A percentile compares a stretch with the other conserved stretches of the same genome.
Conservation (phyloP, 1,284 basidiomycete genomes). For the Coniferiporia weirii region DNA sequence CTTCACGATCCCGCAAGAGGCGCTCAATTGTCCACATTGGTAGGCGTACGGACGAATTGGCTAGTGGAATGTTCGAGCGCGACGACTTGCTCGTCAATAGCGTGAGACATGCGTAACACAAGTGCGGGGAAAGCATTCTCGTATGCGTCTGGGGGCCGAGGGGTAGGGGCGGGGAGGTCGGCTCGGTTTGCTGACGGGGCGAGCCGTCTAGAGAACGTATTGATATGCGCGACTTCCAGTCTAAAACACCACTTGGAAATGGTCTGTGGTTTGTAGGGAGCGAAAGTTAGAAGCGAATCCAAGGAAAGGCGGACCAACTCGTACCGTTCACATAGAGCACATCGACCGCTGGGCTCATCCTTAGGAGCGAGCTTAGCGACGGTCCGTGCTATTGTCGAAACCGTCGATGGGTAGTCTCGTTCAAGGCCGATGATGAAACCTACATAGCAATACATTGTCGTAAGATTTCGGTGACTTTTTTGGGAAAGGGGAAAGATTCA, state of each 20-base stretch:
- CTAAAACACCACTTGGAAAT: constrained; percentile 60
- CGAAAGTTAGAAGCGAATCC: constrained; percentile 3
- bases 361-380: constrained; percentile 79
- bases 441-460: constrained; percentile 26
- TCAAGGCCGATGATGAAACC: constrained; percentile 82
- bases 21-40: constrained; percentile 34
- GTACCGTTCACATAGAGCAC: constrained; percentile 67
- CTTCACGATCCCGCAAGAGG: neutral
- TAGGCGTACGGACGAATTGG: constrained; percentile 24
- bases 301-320: neutral
- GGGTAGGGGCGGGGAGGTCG: neutral
- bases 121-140: constrained; percentile 36
- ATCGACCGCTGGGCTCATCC: constrained; percentile 43
- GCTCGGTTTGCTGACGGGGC: constrained; percentile 22
- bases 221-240: constrained; percentile 71
- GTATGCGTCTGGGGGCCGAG: neutral
- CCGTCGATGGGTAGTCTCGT: constrained; percentile 83
- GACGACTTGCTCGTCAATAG: constrained; percentile 53
- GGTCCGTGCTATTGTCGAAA: constrained; percentile 81
- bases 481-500: constrained; percentile 25
- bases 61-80: neutral
- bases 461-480: neutral
- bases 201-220: constrained; percentile 48
- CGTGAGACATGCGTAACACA: constrained; percentile 76
- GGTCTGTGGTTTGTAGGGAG: constrained; percentile 59